Percentiles rank a stretch among this genome's conserved stretches.
Evolutionary conservation across 345 rosid genomes (phyloP).

Genomic region (Lenwebbia sp.): DNA sequence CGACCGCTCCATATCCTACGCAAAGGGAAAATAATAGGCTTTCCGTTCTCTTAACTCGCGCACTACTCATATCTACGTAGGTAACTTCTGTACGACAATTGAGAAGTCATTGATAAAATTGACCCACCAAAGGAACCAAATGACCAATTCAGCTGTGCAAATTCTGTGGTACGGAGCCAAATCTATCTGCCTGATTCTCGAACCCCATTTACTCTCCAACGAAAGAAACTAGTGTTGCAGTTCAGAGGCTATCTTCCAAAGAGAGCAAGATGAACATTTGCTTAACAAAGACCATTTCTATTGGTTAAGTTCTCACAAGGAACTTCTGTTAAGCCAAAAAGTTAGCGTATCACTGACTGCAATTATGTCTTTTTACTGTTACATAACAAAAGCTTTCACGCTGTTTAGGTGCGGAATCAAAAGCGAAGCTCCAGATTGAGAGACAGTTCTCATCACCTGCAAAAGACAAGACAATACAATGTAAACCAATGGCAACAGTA

Average conservation of each 20-base stretch:
- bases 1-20: too few relatives aligned
- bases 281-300: neutral
- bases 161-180: neutral
- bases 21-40: too few relatives aligned
- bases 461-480: neutral
- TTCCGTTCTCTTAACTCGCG: too few relatives aligned
- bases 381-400: neutral
- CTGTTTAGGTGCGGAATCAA: constrained; percentile 18
- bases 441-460: constrained; percentile 46
- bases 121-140: neutral
- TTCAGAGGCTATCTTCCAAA: neutral
- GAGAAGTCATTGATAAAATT: too few relatives aligned
- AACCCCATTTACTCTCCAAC: neutral
- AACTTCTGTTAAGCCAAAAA: neutral
- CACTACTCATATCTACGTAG: too few relatives aligned
- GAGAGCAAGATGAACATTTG: neutral
- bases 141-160: neutral
- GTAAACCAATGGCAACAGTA: neutral
- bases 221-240: neutral
- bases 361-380: neutral
- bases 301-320: neutral
- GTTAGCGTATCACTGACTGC: neutral
- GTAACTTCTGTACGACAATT: too few relatives aligned
- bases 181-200: too few relatives aligned
- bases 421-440: constrained; percentile 71